Conservation (phyloP, 345 rosid genomes). For the Dimocarpus longan region DNA sequence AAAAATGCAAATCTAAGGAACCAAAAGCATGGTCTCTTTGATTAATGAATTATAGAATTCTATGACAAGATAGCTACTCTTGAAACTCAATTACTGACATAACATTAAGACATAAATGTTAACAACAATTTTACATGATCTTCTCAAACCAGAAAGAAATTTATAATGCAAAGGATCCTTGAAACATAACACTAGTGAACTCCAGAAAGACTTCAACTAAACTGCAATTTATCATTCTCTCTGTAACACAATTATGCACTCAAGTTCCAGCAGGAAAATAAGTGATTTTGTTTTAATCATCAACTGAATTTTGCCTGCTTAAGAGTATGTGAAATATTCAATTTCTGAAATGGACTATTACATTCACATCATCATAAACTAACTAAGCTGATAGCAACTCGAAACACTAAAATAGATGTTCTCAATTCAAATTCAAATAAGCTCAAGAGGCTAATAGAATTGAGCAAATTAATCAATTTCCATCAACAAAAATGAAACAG, state of each 20-base stretch:
- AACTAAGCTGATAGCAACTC: background rate
- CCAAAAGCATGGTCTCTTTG: no score
- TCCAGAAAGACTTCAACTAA: background rate
- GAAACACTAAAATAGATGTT: background rate
- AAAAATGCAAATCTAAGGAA: background rate
- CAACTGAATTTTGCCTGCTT: background rate
- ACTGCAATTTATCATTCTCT: background rate
- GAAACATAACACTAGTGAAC: background rate
- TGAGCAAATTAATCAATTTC: background rate
- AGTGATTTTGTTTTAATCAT: background rate
- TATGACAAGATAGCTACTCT: background rate
- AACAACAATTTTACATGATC: background rate
- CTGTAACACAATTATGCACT: background rate
- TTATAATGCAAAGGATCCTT: background rate
- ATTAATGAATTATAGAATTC: no score
- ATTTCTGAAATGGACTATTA: background rate
- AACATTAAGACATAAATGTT: background rate
- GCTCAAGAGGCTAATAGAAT: background rate
- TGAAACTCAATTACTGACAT: background rate
- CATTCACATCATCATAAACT: background rate
- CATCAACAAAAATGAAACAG: background rate
- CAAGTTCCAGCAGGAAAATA: background rate
- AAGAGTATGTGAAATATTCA: no score
- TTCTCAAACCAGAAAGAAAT: background rate
- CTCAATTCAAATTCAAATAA: constrained; percentile 8